A percentile compares a stretch with the other conserved stretches of the same genome.
Evolutionary conservation across 257 asterid species (phyloP).

Genomic region (Craterostigma plantagineum): DNA sequence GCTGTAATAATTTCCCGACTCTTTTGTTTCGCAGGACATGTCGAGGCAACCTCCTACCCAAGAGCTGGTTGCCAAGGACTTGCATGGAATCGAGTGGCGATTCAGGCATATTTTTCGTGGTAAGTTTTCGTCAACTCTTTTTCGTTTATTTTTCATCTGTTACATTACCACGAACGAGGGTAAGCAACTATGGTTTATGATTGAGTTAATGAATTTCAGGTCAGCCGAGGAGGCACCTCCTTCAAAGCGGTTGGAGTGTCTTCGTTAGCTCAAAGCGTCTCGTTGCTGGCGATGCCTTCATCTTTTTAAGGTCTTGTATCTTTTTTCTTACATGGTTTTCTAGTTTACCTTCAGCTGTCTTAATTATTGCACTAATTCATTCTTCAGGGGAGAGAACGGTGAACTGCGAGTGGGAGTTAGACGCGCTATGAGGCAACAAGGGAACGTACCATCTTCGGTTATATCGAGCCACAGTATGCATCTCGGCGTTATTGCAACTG

Average conservation of each 20-base stretch:
- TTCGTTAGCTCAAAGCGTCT: slow-evolving; percentile 94
- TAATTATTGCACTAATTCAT: too few species aligned
- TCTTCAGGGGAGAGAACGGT: slow-evolving; percentile 79
- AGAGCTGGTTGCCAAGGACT: slow-evolving; percentile 80
- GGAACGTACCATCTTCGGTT: slow-evolving; percentile 86
- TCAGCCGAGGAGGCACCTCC: slow-evolving; percentile 93
- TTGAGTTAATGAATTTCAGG: slow-evolving; percentile 27
- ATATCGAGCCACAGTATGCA: slow-evolving; percentile 99
- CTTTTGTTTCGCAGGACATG: slow-evolving; percentile 51
- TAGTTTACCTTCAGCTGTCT: too few species aligned
- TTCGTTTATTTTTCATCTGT: slow-evolving; percentile 2
- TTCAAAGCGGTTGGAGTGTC: slow-evolving; percentile 98
- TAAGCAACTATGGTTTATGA: background rate
- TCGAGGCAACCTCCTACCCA: slow-evolving; percentile 92
- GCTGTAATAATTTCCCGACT: slow-evolving; percentile 1
- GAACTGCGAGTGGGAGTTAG: slow-evolving; percentile 95
- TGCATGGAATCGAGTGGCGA: slow-evolving; percentile 92
- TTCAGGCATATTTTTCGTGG: slow-evolving; percentile 93
- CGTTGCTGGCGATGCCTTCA: slow-evolving; percentile 95
- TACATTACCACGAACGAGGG: slow-evolving; percentile 2
- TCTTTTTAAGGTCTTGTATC: slow-evolving; percentile 62
- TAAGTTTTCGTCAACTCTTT: slow-evolving; percentile 10
- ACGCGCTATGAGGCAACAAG: slow-evolving; percentile 90
- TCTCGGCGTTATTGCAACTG: slow-evolving; percentile 97
- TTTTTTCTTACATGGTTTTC: background rate